A percentile compares a stretch with the other conserved stretches of the same genome.
Evolutionary conservation across 352 stramenopile species (phyloP).

Genomic region (Pythium biforme): DNA sequence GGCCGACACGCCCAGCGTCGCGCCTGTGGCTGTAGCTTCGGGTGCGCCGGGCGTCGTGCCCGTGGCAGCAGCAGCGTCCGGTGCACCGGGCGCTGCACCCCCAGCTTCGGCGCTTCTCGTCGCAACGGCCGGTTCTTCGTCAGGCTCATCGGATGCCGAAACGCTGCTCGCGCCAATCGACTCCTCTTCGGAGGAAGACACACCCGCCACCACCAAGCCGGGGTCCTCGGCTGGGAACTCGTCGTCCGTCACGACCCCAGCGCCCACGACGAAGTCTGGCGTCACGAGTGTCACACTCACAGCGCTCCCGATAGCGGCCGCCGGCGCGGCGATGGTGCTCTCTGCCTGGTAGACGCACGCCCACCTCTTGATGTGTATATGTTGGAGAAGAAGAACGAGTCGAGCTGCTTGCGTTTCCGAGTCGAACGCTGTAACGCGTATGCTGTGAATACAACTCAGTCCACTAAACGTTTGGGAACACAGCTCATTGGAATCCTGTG

Average conservation of each 20-base stretch:
- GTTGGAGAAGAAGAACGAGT: too few species aligned
- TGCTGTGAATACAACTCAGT: neutral
- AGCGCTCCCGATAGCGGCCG: neutral
- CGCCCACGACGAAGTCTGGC: neutral
- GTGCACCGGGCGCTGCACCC: neutral
- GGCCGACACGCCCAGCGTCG: slow-evolving; percentile 10
- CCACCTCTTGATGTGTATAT: neutral
- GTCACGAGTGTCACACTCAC: neutral
- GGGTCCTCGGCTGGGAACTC: neutral
- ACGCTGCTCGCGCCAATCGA: neutral
- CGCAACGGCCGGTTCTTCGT: neutral
- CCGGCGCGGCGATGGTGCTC: neutral
- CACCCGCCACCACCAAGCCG: neutral
- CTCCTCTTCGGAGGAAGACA: neutral
- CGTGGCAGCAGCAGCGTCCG: neutral
- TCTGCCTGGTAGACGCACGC: neutral
- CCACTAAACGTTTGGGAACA: too few species aligned
- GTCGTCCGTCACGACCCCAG: neutral
- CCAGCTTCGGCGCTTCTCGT: neutral
- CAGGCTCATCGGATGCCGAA: slow-evolving; percentile 2
- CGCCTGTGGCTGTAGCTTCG: neutral
- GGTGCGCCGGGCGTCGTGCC: neutral
- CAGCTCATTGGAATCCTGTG: neutral
- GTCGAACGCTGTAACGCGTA: neutral
- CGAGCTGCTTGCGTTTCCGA: neutral